Percentiles rank a stretch among this genome's conserved stretches.
Evolutionary conservation across 192 early-diverging fungal genomes (phyloP).

Genomic region (Coemansia sp.): DNA sequence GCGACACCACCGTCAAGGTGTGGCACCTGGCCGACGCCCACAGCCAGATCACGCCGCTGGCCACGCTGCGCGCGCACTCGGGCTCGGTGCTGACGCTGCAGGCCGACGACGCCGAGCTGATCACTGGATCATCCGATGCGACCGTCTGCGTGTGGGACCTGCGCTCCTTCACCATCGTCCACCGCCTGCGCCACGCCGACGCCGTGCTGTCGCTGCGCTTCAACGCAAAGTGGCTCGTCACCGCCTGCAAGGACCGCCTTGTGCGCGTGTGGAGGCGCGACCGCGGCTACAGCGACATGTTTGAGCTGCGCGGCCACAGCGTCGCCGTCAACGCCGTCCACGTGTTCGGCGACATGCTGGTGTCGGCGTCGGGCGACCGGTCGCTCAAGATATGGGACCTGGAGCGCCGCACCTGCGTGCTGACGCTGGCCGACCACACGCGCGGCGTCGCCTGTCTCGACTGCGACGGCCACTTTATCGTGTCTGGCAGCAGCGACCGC

Average conservation of each 20-base stretch:
- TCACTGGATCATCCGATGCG: constrained; percentile 74
- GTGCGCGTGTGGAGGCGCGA: constrained; percentile 81
- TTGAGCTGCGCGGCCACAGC: constrained; percentile 67
- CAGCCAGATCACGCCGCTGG: constrained; percentile 47
- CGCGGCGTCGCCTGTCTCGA: constrained; percentile 90
- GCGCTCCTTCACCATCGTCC: constrained; percentile 53
- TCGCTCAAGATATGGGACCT: constrained; percentile 87
- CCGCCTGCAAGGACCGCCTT: constrained; percentile 83
- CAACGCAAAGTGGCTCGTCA: constrained; percentile 71
- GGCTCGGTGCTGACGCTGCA: constrained; percentile 90
- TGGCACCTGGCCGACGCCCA: constrained; percentile 71
- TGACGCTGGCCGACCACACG: constrained; percentile 72
- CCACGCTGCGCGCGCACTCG: constrained; percentile 70
- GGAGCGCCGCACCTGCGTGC: constrained; percentile 64
- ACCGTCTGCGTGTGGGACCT: constrained; percentile 76
- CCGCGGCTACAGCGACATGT: constrained; percentile 37
- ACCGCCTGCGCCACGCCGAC: constrained; percentile 63
- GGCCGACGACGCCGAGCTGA: constrained; percentile 65
- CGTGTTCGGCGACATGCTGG: constrained; percentile 61
- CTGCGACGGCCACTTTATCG: constrained; percentile 83
- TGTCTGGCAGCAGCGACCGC: constrained; percentile 82
- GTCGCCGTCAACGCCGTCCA: constrained; percentile 88
- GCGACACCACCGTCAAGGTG: constrained; percentile 72
- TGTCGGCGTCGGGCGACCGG: constrained; percentile 81
- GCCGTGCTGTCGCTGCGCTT: constrained; percentile 82